These are phyloP conservation scores for Oryza australiensis DNA, from an alignment of 176 grass and related monocot species.

Conservation along the genomic window DNA sequence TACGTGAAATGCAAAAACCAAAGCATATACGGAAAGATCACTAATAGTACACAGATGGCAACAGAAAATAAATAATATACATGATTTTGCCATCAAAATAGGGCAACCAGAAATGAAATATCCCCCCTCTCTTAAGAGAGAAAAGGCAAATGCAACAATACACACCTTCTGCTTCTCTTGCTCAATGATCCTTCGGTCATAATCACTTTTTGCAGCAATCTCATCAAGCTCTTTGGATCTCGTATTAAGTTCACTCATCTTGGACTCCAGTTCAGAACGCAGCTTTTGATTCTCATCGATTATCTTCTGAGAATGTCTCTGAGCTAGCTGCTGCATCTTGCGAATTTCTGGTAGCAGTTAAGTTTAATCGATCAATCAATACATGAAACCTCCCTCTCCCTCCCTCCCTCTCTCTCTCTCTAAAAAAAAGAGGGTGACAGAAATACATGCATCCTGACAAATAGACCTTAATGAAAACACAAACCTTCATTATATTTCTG, in stretches of 20 bases:
- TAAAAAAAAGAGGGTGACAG: neutral
- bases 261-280: constrained; percentile 51
- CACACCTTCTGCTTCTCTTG: constrained; percentile 48
- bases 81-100: neutral
- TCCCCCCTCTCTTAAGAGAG: neutral
- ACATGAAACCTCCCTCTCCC: too few species aligned
- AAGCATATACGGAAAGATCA: constrained; percentile 1
- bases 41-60: neutral
- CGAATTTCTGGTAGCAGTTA: constrained; percentile 59
- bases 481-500: constrained; percentile 62
- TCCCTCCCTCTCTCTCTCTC: neutral
- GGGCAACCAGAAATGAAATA: neutral
- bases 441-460: constrained; percentile 7
- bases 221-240: constrained; percentile 47
- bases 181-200: constrained; percentile 37
- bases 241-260: constrained; percentile 42
- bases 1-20: neutral
- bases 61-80: constrained; percentile 16
- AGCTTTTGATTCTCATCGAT: constrained; percentile 72
- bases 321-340: constrained; percentile 83
- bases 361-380: constrained; percentile 1
- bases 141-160: neutral
- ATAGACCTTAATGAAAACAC: neutral
- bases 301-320: constrained; percentile 70
- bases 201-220: constrained; percentile 38